These are phyloP conservation scores for Tardiomyces blankii DNA, from an alignment of 1,139 yeast genomes.

Conservation along the genomic window DNA sequence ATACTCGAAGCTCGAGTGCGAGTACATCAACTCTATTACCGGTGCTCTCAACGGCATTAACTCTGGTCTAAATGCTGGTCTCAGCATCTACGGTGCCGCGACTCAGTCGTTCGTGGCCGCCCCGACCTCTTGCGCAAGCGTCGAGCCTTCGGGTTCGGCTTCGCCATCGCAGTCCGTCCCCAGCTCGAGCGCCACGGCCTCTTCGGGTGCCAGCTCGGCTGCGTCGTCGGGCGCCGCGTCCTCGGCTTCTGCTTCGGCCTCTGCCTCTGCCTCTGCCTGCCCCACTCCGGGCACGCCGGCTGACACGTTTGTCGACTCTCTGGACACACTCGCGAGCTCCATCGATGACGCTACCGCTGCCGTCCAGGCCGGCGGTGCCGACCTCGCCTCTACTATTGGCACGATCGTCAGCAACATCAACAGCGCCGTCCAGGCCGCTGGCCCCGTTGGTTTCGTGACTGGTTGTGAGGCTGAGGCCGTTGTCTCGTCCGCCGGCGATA, in stretches of 20 bases:
- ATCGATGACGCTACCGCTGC: neutral
- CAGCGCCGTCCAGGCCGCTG: neutral
- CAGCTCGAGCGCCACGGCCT: neutral
- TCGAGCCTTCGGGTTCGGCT: too few relatives aligned
- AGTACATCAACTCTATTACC: too few relatives aligned
- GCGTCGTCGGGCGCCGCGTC: neutral
- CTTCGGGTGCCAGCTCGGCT: neutral
- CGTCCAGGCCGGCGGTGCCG: neutral
- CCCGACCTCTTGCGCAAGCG: too few relatives aligned
- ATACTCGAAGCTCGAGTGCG: neutral
- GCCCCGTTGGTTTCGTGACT: neutral
- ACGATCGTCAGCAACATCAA: neutral
- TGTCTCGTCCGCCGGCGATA: neutral
- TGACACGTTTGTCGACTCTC: neutral
- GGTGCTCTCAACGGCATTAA: too few relatives aligned
- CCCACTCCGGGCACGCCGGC: neutral
- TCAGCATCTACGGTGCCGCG: too few relatives aligned
- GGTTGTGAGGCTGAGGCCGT: neutral
- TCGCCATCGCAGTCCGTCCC: too few relatives aligned
- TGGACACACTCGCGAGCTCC: neutral
- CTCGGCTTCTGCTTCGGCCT: neutral
- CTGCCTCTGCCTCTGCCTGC: neutral
- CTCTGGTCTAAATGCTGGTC: too few relatives aligned
- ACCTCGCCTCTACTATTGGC: neutral
- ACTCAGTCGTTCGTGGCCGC: too few relatives aligned